Percentiles rank a stretch among this genome's conserved stretches.
Evolutionary conservation across 1,284 basidiomycete genomes (phyloP).

Genomic region (Rhizopogon parksii): DNA sequence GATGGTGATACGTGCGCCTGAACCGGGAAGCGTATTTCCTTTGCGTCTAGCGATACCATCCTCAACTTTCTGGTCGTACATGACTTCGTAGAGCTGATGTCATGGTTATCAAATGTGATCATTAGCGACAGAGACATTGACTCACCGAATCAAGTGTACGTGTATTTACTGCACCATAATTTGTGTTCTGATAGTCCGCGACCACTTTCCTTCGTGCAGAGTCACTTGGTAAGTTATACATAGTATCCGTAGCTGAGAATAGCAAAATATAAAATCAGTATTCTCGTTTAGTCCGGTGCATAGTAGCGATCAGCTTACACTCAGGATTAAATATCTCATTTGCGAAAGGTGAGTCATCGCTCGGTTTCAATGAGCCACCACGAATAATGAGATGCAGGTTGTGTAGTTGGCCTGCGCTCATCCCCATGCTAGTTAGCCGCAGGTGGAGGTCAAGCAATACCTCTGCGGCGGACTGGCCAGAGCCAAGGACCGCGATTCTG

Average conservation of each 20-base stretch:
- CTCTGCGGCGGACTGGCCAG: constrained; percentile 46
- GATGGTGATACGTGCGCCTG: constrained; percentile 32
- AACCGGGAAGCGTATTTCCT: constrained; percentile 9
- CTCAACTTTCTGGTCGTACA: constrained; percentile 51
- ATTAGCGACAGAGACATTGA: not conserved
- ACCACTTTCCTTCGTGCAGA: constrained; percentile 29
- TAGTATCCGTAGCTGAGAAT: constrained; percentile 20
- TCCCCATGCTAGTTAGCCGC: constrained; percentile 31
- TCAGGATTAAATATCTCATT: constrained; percentile 55
- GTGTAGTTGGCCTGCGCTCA: constrained; percentile 23
- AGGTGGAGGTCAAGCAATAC: constrained; percentile 42
- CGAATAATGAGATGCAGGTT: constrained; percentile 49
- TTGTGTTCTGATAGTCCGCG: constrained; percentile 45
- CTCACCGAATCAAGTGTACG: constrained; percentile 38
- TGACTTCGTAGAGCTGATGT: constrained; percentile 43
- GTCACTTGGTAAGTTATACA: not conserved
- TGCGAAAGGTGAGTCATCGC: constrained; percentile 51
- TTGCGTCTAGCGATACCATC: constrained; percentile 35
- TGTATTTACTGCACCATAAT: constrained; percentile 55
- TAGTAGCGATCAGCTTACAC: constrained; percentile 25
- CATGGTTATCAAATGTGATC: constrained; percentile 3
- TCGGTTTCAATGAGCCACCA: constrained; percentile 46
- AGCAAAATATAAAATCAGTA: not conserved
- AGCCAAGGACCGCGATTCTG: constrained; percentile 47
- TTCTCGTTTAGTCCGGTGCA: not conserved